Percentiles rank a stretch among this genome's conserved stretches.
Conservation (phyloP, 192 early-diverging fungal genomes). For the Entomortierella lignicola region DNA sequence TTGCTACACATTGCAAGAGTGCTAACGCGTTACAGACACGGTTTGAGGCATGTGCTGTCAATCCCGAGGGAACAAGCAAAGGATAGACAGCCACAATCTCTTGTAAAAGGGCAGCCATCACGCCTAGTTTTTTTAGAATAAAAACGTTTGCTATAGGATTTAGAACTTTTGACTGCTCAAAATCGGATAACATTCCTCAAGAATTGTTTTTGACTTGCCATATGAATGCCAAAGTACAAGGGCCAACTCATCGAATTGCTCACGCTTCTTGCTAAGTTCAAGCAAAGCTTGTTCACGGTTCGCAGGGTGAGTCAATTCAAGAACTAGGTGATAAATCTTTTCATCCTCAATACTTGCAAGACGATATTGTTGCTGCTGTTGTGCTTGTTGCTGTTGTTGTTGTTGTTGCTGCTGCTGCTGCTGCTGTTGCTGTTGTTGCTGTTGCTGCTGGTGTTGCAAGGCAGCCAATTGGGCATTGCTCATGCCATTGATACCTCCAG, state of each 20-base stretch:
- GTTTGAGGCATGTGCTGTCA: conserved; percentile 91
- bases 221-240: conserved; percentile 92
- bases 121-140: conserved; percentile 62
- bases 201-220: no score
- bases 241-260: conserved; percentile 95
- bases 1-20: conserved; percentile 95
- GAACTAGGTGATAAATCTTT: conserved; percentile 88
- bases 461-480: conserved; percentile 34
- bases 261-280: conserved; percentile 93
- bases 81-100: conserved; percentile 98
- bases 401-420: conserved; percentile 25
- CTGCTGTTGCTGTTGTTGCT: conserved; percentile 40
- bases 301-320: conserved; percentile 83
- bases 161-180: no score
- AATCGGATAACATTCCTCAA: no score
- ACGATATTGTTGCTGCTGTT: conserved; percentile 57
- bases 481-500: conserved; percentile 35
- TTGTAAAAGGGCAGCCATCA: conserved; percentile 94
- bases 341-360: conserved; percentile 73
- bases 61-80: conserved; percentile 83
- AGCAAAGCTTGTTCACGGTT: conserved; percentile 91
- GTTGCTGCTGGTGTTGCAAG: conserved; percentile 43
- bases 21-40: conserved; percentile 97
- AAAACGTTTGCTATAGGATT: no score
- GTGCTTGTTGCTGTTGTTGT: conserved; percentile 56